Base-by-base conservation (phyloP, 768 basidiomycete genomes). In the Obba rivulosa region DNA sequence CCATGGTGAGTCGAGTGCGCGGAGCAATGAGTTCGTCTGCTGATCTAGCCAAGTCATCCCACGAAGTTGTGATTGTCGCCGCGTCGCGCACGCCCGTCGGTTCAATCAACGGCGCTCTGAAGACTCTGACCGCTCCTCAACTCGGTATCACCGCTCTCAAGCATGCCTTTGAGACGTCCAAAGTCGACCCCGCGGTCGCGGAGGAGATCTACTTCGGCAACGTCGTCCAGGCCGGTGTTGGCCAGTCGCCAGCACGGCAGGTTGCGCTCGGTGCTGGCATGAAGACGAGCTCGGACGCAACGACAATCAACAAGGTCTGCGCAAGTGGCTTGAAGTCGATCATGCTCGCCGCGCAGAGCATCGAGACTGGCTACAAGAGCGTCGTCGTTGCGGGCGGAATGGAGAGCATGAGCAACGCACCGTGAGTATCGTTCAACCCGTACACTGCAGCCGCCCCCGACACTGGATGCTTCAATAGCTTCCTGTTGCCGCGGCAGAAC, bases 251-350 rank as follows among this genome's bases (percentile, higher is more conserved):
- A n/a, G 96, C 96, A 45, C 83, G 96, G 55, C 96, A 99, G 69
- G 96, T 94, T 46, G 92, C 85, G n/a, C 81, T 99, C 50, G 77
- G 71, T 47, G 79, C 93, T n/a, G 96, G 96, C 54, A 73, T 96
- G 62, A 81, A 77, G 54, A 66, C 83, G 9, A 77, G 76, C 48
- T 94, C 95, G 22, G 96, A 99, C 71, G 94, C 95, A 18, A 98
- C 96, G 34, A 99, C 96, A 42, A 84, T 99, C 73, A 99, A 99
- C 81, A 99, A 99, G 74, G 96, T 99, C 66, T 99, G 96, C 68
- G 96, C 96, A 4, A 93, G 90, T 46, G 96, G 96, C 52, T 74
- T 99, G 78, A 98, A 98, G 70, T 78, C 94, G 23, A 81, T 98
- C 70, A 96, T 92, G 68, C 76, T 98, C 53, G 96, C 92, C 48